Base-by-base conservation (phyloP, 495 filamentous ascomycete species). In the Podospora pseudoanserina region DNA sequence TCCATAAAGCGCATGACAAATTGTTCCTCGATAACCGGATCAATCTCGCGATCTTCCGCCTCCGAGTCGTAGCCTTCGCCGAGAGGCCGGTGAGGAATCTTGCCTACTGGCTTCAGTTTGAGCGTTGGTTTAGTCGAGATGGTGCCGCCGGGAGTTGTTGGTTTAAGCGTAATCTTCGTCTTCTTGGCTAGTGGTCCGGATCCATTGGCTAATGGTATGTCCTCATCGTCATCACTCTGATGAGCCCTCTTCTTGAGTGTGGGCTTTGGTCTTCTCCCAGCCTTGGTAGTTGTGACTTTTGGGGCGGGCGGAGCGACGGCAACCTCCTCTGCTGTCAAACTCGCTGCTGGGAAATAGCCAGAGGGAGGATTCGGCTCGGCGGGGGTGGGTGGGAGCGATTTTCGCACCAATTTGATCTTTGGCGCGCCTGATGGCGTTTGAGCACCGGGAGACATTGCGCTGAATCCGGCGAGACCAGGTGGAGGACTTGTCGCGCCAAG, bases 61-160 rank as follows among this genome's bases (percentile, higher is more conserved):
- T 98, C 95, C n/a, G 92, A 96, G 76, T 99, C 95, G 78, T 98
- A 99, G 7, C 93, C 96, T 23, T 95, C 92, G 18, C 94, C 95
- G 3, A 79, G 81, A 18, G 87, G 87, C 62, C 91, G 88, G 0
- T 86, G 82, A 57, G 89, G 88, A 0, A 87, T 86, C 72, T 83
- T 86, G 55, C 85, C 76, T 5, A 67, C 57, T 19, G 57, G 55
- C 69, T 82, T 87, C 54, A 86, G 79, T 30, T 74, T 77, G 3
- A 76, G 30, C 9, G 68, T 69, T 13, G 74, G 67, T 80, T 72
- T 65, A 73, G 85, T 56, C 81, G 63, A 5, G 9, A 65, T 44
- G 13, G 9, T 16, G 27, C 67, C 57, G 39, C 15, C 69, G 2
- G 65, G 63, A 7, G 66, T 60, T 11, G 75, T 57, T 7, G 73